Evolutionary conservation across 139 green algal genomes (phyloP), one percentile per base, ranked within the genome.

Genomic region (Zygnema circumcarinatum): DNA sequence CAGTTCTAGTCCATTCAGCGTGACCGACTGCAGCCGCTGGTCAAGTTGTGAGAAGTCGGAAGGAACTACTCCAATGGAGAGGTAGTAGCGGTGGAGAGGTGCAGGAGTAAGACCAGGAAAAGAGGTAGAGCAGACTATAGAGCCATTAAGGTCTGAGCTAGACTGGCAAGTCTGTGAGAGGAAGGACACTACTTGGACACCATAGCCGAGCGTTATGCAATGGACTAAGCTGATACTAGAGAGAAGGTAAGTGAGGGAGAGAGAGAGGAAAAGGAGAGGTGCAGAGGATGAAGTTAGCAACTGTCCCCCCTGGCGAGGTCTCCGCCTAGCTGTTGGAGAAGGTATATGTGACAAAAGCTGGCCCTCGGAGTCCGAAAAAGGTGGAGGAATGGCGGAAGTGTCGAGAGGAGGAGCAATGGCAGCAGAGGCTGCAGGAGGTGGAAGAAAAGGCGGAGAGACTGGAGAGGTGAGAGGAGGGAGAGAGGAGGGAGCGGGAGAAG

Each of bases 1-100:
- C 22, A 84, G 39, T 29, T 84, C 76, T 7, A 56, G 22, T 2
- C 40, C 40, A 35, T 84, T 84, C 36, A 84, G 47, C 22, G 38
- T 38, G 29, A 84, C 67, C 22, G 76, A 84, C 39, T 74, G 38
- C 31, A 84, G 32, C 16, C 32, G 67, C 39, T 74, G 76, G 20
- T 67, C 29, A 29, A 62, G 38, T 22, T 32, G 38, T 20, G 36
- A 54, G 21, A 84, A 84, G 41, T 84, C 76, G 0, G 76, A 75
- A 0, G 76, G 76, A 0, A 68, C 76, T 1, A 75, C 76, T 38
- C 36, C 76, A 7, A 84, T 62, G 25, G 35, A 36, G 16, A 84
- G 36, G 1, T 32, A 22, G 20, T 76, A 76, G 0, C 32, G 42
- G 21, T 78, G 47, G 47, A 25, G 7, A 16, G 47, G 16, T 25